Base-by-base conservation (phyloP, 257 asterid genomes). In the Solanum clarkiae region DNA sequence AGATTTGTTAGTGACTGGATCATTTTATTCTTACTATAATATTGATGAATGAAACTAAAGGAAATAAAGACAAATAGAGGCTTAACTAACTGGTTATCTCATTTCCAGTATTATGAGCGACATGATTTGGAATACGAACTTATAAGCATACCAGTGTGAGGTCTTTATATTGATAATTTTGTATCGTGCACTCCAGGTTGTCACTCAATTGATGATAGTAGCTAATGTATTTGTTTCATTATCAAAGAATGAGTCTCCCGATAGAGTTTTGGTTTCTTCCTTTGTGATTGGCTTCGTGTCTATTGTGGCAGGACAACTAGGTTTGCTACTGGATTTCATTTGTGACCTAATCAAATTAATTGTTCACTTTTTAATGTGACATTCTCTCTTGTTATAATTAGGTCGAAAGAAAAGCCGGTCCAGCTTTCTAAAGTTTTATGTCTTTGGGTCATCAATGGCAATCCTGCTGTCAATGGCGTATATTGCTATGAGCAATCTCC, bases 391-490 rank as follows among this genome's bases (percentile, higher is more conserved):
- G 45, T 81, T 69, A 12, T 79, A 82, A 69, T 88, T 89, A 96
- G 99, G 99, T 85, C 91, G 95, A 75, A 95, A 91, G 82, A 92
- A 95, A 69, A 96, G 94, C 91, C 90, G 91, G 32, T 85, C 83
- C 84, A 86, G 42, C 83, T 91, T 93, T 71, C 87, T 96, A 90
- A 94, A 90, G 90, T 77, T 94, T 80, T 96, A 92, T 85, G 55
- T 91, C 81, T 86, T 88, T 82, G 98, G 97, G 80, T 91, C 98
- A 40, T 92, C 96, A 0, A 86, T 90, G 71, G 90, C 96, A 69
- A 84, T 89, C 18, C 68, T 95, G 75, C 66, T 89, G 74, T 88
- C 97, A n/a, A 77, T 89, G 57, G 88, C 79, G 56, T 87, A 75
- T 87, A 86, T 91, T 55, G 88, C 90, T 40, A 69, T 36, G 90